phyloP scores from a whole-genome alignment of 75 land plant species.

The Selaginella moellendorffii region DNA sequence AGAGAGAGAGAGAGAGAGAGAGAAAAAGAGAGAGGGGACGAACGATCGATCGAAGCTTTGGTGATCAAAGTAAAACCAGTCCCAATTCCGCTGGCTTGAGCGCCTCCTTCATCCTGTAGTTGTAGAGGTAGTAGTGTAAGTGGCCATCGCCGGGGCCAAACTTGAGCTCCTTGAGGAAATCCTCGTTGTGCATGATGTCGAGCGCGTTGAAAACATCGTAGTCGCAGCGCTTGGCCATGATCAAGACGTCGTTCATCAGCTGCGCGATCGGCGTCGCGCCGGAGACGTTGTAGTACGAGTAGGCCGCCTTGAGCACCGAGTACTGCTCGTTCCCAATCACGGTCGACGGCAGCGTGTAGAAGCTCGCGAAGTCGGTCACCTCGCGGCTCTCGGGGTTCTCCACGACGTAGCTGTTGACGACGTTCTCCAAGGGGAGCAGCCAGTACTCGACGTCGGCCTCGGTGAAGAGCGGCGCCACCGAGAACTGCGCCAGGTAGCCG shows the following conservation, averaged over 20 bases:
- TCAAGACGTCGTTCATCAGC: constrained; percentile 70
- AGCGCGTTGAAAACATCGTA: constrained; percentile 82
- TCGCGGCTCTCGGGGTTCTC: constrained; percentile 57
- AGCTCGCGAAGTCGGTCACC: constrained; percentile 69
- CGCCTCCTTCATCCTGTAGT: constrained; percentile 42
- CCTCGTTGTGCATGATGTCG: constrained; percentile 70
- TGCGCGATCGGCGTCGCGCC: constrained; percentile 44
- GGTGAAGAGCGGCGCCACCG: constrained; percentile 55
- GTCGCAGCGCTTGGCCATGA: constrained; percentile 56
- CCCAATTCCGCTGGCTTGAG: constrained; percentile 57
- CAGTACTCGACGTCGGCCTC: constrained; percentile 69
- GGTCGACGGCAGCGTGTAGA: constrained; percentile 71
- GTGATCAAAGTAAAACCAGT: constrained; percentile 42
- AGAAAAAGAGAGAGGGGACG: too few species aligned
- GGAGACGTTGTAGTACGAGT: constrained; percentile 67
- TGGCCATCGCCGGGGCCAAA: constrained; percentile 84
- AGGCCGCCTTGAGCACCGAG: constrained; percentile 62
- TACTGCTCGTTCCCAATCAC: constrained; percentile 63
- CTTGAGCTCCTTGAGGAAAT: constrained; percentile 69
- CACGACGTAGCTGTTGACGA: constrained; percentile 54
- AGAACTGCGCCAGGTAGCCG: constrained; percentile 38
- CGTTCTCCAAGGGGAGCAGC: constrained; percentile 57
- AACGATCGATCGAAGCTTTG: neutral
- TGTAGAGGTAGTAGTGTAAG: constrained; percentile 77
- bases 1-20: neutral